Percentiles rank a stretch among this genome's conserved stretches.
phyloP scores from a whole-genome alignment of 306 rosid species.

The Lathyrus sativus region DNA sequence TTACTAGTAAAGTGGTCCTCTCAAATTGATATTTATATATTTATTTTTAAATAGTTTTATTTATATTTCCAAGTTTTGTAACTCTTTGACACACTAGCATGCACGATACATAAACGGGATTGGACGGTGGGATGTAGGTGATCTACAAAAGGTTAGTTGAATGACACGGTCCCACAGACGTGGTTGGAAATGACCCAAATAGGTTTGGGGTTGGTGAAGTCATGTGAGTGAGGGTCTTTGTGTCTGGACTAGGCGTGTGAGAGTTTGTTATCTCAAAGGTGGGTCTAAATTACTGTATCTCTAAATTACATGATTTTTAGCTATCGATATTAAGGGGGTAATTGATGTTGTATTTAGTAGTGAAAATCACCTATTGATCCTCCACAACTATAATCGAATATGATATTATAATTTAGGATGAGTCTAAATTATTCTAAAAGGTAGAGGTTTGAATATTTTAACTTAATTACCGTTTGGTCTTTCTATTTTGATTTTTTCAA shows the following conservation, averaged over 20 bases:
- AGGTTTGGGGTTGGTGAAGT: constrained; percentile 50
- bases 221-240: constrained; percentile 2
- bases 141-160: constrained; percentile 11
- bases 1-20: too few relatives aligned
- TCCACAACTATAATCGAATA: too few relatives aligned
- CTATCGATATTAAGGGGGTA: too few relatives aligned
- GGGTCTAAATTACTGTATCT: too few relatives aligned
- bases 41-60: neutral
- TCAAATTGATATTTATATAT: neutral
- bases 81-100: neutral
- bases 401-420: too few relatives aligned
- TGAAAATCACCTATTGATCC: too few relatives aligned
- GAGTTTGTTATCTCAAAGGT: constrained; percentile 23
- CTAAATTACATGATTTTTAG: too few relatives aligned
- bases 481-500: too few relatives aligned
- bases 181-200: constrained; percentile 22
- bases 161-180: constrained; percentile 22
- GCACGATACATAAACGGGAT: neutral
- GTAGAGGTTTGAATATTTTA: too few relatives aligned
- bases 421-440: too few relatives aligned
- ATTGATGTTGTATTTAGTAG: too few relatives aligned
- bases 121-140: constrained; percentile 17
- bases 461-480: too few relatives aligned
- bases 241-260: neutral
- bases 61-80: neutral